Base-by-base conservation (phyloP, 2,329 filamentous ascomycete genomes). In the Fusarium domesticum region DNA sequence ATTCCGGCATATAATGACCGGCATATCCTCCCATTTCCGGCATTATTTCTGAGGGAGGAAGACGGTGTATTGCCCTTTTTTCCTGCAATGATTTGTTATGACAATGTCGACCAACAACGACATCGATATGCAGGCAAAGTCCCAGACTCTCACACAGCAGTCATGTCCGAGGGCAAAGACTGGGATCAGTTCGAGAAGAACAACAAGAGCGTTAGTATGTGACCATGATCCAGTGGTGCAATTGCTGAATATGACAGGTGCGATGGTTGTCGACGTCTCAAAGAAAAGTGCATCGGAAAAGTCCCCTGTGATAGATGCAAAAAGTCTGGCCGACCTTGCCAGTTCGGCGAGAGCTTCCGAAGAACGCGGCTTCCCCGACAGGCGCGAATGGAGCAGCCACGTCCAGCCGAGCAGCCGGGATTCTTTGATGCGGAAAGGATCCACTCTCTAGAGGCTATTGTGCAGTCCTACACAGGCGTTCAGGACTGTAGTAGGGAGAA, bases 281-380 rank as follows among this genome's bases (percentile, higher is more conserved):
- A 54, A 12, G 47, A 59, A 39, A 59, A 56, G 32, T 56, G 45
- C 23, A 44, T 48, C 19, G 52, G 54, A 20, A 41, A 33, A 10
- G 35, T 37, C 7, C 50, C 54, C 18, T 59, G 54, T 12, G 40
- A 53, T 20, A 50, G 51, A 46, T 59, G 54, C 39, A 52, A 34
- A 11, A 56, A 43, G 16, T 51, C 44, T 8, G 36, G 43, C 6
- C 40, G 46, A 3, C 16, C 42, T 6, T 50, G 48, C 33, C 36
- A 47, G 12, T 56, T 54, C 50, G 54, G 37, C 18, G 37, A 57
- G 6, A 41, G 43, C 17, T 50, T 47, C 28, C 47, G 33, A 11
- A 44, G 44, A 37, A 54, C 38, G 6, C 42, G 45, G 14, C 35
- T 39, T 17, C 37, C 46, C 11, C 52, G 33, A n/a, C n/a, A n/a